A percentile compares a stretch with the other conserved stretches of the same genome.
Evolutionary conservation across 2,329 filamentous ascomycete species (phyloP).

Genomic region (Metarhizium album): DNA sequence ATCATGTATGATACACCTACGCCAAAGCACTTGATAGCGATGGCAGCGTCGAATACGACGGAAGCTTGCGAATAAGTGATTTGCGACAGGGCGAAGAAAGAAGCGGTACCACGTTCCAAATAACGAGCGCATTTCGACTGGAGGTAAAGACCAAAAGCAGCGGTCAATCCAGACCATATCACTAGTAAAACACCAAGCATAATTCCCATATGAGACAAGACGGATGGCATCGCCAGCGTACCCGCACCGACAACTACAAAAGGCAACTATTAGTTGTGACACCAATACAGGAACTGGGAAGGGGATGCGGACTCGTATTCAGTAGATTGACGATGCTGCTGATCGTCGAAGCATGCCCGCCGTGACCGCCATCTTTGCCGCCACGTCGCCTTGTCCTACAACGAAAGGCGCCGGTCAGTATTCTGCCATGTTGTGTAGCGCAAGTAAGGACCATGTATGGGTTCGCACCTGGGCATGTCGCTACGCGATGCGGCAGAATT

Average conservation of each 20-base stretch:
- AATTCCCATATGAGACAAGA: constrained; percentile 92
- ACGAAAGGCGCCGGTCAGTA: background rate
- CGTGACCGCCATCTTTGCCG: constrained; percentile 57
- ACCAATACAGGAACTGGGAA: background rate
- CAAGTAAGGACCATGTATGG: background rate
- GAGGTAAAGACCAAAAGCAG: constrained; percentile 88
- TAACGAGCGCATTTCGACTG: constrained; percentile 90
- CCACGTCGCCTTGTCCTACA: constrained; percentile 47
- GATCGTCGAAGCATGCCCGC: constrained; percentile 72
- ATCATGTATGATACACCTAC: constrained; percentile 97
- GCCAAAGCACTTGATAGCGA: constrained; percentile 96
- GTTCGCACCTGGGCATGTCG: constrained; percentile 38
- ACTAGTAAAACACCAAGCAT: constrained; percentile 74
- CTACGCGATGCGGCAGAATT: constrained; percentile 26
- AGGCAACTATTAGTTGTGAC: background rate
- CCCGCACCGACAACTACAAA: constrained; percentile 76
- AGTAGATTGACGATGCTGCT: constrained; percentile 92
- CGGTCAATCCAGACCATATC: constrained; percentile 79
- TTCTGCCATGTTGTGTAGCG: background rate
- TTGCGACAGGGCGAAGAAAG: constrained; percentile 94
- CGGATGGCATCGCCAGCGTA: constrained; percentile 88
- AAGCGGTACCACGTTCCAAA: constrained; percentile 75
- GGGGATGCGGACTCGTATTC: constrained; percentile 66
- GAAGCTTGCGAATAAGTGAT: constrained; percentile 94
- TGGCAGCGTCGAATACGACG: constrained; percentile 89